Conservation (phyloP, 2,329 filamentous ascomycete genomes). For the Diaporthe velutina region DNA sequence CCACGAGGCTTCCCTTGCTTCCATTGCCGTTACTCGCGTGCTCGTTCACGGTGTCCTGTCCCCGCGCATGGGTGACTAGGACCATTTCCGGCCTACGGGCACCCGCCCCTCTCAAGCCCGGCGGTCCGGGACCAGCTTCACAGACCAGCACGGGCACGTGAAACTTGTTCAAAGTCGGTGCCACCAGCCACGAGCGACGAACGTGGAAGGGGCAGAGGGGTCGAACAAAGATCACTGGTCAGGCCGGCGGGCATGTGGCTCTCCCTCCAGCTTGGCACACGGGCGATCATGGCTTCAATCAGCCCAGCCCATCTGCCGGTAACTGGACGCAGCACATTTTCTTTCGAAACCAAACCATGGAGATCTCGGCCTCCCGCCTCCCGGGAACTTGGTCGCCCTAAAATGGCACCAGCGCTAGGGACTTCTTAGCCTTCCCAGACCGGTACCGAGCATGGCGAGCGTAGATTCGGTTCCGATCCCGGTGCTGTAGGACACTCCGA, state of each 20-base stretch:
- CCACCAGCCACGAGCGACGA: background rate
- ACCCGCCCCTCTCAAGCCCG: background rate
- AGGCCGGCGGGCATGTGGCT: background rate
- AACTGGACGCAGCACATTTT: background rate
- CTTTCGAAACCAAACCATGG: background rate
- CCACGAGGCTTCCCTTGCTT: background rate
- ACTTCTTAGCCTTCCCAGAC: background rate
- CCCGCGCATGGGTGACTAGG: background rate
- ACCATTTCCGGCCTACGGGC: background rate
- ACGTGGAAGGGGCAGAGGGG: background rate
- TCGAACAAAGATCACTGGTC: slow-evolving; percentile 3
- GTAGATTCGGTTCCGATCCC: slow-evolving; percentile 1
- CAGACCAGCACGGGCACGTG: slow-evolving; percentile 18
- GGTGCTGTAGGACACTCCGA: background rate
- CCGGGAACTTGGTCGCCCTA: slow-evolving; percentile 23
- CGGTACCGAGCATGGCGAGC: background rate
- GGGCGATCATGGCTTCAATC: background rate
- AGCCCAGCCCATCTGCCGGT: slow-evolving; percentile 5
- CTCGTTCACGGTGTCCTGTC: background rate
- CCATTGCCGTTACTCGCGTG: background rate
- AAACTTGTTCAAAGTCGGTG: background rate
- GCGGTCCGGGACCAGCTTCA: background rate
- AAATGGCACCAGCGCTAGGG: slow-evolving; percentile 11
- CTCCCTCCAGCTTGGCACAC: background rate
- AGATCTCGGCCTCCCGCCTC: slow-evolving; percentile 1